Evolutionary conservation across 2,329 filamentous ascomycete genomes (phyloP), one percentile per base, ranked within the genome.

Genomic region (Triangularia setosa): DNA sequence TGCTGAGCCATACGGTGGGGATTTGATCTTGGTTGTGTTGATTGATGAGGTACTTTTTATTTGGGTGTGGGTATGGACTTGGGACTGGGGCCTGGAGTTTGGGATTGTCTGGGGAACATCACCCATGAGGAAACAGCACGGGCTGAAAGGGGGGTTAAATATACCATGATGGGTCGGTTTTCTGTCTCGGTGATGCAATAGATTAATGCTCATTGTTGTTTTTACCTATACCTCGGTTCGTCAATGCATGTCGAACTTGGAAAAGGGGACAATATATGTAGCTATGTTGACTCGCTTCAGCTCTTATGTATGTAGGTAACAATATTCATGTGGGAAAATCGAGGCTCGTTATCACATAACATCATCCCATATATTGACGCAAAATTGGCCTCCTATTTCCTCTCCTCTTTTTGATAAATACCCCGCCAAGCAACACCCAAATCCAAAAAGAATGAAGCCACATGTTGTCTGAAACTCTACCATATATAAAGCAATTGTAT

Each of bases 1-100:
- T 97, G 1, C 93, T 97, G 74, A 91, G 90, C 68, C 90, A 92
- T 75, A 90, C 89, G 21, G 89, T 91, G 35, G 87, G 88, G 6
- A 76, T 82, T 28, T 84, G 66, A 73, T 18, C 23, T 12, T 23
- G 11, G 35, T 9, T 48, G 40, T 16, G 14, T n/a, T 55, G 24
- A 30, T 23, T 60, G 18, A 16, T 54, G 44, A 23, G 48, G 18
- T 25, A 1, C 4, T 30, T 18, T 54, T 6, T 55, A 24, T n/a
- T 40, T 16, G 7, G 25, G 23, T 27, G 16, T 27, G 23, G 52
- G 24, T 25, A 53, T 53, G 24, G 24, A 53, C 21, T 24, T 16
- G 52, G 23, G 44, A 7, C 7, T 55, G 23, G 52, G 48, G 52
- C 21, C 11, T 25, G 52, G 52, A 28, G 52, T 55, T 54, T 55